Evolutionary conservation across 169 alveolate species (phyloP), one percentile per base, ranked within the genome.

Genomic region (Cyclospora cayetanensis): DNA sequence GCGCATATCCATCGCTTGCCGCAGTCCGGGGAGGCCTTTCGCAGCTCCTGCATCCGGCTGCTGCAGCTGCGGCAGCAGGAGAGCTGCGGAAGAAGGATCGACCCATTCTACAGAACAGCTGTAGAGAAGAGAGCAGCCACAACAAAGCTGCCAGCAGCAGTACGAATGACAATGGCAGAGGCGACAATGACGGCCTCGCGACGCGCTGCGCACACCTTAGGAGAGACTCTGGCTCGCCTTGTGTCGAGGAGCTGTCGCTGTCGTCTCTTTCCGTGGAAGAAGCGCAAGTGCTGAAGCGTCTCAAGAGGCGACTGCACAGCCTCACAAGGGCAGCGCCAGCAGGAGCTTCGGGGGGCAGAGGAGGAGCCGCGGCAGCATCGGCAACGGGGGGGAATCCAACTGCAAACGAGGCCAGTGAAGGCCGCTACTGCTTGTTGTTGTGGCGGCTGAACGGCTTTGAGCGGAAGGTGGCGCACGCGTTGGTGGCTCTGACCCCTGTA

Each of bases 371-470:
- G 27, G 60, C 85, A 39, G 85, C 53, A 0, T 53, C 53, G 52
- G 42, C 4, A 7, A 50, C 7, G 46, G 18, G 25, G 5, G 22
- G 70, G 46, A 70, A 50, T n/a, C n/a, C n/a, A n/a, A n/a, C n/a
- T n/a, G n/a, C n/a, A n/a, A n/a, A n/a, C n/a, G n/a, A n/a, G 18
- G 60, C 25, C 60, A 50, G 60, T 50, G 60, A 9, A 18, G n/a
- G n/a, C n/a, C n/a, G n/a, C n/a, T n/a, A n/a, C 2, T 72, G 84
- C 77, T 42, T 86, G 63, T 60, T 86, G 52, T 66, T 86, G 37
- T 70, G 84, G 84, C 72, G 92, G 41, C 42, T 86, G 37, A 77
- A 35, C 63, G 92, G 92, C 12, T 53, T 66, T 76, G 80, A 83
- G 53, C 80, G 91, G 1, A 83, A 83, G 22, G 65, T 83, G 34